A percentile compares a stretch with the other conserved stretches of the same genome.
These are phyloP conservation scores for Hemileia vastatrix DNA, from an alignment of 1,284 basidiomycete genomes.

Conservation along the genomic window DNA sequence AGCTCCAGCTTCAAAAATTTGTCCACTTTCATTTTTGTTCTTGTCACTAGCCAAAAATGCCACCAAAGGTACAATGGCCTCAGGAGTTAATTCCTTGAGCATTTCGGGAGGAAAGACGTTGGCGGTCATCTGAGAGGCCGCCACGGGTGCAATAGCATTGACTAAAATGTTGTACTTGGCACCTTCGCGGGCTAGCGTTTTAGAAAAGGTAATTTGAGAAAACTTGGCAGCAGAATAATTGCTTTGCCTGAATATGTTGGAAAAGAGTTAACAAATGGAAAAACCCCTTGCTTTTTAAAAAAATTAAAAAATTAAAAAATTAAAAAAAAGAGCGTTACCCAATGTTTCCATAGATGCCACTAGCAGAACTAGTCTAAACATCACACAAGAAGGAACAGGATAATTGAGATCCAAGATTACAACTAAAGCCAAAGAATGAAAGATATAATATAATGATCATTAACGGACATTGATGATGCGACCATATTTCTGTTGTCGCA, in stretches of 20 bases:
- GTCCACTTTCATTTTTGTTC: conserved; percentile 60
- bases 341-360: conserved; percentile 62
- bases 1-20: conserved; percentile 86
- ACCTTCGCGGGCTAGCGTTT: conserved; percentile 72
- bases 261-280: not conserved
- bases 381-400: not conserved
- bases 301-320: conserved; percentile 1
- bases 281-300: conserved; percentile 26
- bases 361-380: conserved; percentile 63
- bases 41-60: conserved; percentile 48
- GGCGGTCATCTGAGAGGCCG: conserved; percentile 45
- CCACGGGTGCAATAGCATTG: conserved; percentile 77
- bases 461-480: conserved; percentile 62
- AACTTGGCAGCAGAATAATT: conserved; percentile 60
- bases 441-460: not conserved
- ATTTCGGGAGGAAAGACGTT: conserved; percentile 96
- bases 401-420: no score
- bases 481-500: conserved; percentile 71
- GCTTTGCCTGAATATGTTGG: conserved; percentile 78
- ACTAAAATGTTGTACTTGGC: conserved; percentile 85
- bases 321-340: conserved; percentile 28
- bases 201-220: conserved; percentile 80
- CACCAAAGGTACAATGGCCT: conserved; percentile 87
- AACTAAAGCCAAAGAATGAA: no score
- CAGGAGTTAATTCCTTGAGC: conserved; percentile 83